Evolutionary conservation across 176 grass and related monocot species (phyloP).

Genomic region (Melocanna baccifera): DNA sequence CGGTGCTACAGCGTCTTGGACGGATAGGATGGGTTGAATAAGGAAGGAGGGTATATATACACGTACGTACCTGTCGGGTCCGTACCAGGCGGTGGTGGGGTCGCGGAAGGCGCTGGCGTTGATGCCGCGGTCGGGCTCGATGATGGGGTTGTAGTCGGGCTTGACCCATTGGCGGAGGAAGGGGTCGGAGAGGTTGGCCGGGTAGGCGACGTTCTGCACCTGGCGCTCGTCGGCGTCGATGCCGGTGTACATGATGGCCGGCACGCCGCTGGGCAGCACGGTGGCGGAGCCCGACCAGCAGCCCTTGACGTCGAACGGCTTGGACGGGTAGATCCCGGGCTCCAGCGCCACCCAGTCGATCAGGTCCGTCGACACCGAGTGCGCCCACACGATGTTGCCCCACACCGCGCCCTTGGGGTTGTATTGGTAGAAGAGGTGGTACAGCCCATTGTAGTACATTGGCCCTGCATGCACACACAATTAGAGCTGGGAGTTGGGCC

Average conservation of each 20-base stretch:
- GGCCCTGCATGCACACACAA: slow-evolving; percentile 38
- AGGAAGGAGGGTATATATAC: too few relatives aligned
- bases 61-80: slow-evolving; percentile 27
- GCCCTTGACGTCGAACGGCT: slow-evolving; percentile 53
- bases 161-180: slow-evolving; percentile 66
- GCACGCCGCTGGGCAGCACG: slow-evolving; percentile 40
- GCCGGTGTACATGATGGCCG: slow-evolving; percentile 66
- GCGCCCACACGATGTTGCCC: slow-evolving; percentile 76
- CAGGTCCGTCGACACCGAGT: slow-evolving; percentile 67
- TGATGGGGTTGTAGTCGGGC: slow-evolving; percentile 76
- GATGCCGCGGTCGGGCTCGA: slow-evolving; percentile 16
- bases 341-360: slow-evolving; percentile 68
- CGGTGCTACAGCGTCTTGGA: not conserved
- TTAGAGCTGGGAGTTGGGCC: too few relatives aligned
- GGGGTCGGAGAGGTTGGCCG: slow-evolving; percentile 64
- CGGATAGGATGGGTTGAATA: too few relatives aligned
- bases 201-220: slow-evolving; percentile 69
- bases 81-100: slow-evolving; percentile 68
- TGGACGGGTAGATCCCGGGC: slow-evolving; percentile 49
- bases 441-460: slow-evolving; percentile 64
- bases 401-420: slow-evolving; percentile 65
- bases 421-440: slow-evolving; percentile 87
- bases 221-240: slow-evolving; percentile 46
- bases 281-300: slow-evolving; percentile 84
- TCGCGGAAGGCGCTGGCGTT: slow-evolving; percentile 71